phyloP scores from a whole-genome alignment of 2,329 filamentous ascomycete species.

The Colletotrichum filicis region DNA sequence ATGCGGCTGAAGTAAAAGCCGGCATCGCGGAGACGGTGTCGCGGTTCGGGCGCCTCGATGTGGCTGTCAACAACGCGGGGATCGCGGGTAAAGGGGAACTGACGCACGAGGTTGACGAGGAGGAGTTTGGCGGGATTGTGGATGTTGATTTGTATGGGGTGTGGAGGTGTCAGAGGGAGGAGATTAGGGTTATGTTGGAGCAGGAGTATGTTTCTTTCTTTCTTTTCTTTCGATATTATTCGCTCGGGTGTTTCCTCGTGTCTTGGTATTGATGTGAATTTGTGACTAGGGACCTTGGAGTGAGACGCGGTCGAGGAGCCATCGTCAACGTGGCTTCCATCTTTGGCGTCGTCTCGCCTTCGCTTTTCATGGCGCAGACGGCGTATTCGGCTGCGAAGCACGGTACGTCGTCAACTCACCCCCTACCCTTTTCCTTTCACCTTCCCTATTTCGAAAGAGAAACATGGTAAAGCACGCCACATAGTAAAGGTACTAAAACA shows the following conservation, averaged over 20 bases:
- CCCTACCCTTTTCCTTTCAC: too few relatives aligned
- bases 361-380: constrained; percentile 48
- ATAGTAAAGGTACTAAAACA: not conserved
- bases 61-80: constrained; percentile 67
- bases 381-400: constrained; percentile 65
- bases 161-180: constrained; percentile 65
- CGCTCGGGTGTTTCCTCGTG: too few relatives aligned
- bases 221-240: too few relatives aligned
- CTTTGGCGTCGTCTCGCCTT: constrained; percentile 57
- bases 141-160: constrained; percentile 66
- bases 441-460: too few relatives aligned
- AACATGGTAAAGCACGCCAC: not conserved
- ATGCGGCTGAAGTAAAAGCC: constrained; percentile 53
- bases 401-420: constrained; percentile 41
- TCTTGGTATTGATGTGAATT: too few relatives aligned
- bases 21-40: constrained; percentile 53
- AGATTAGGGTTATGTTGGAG: constrained; percentile 61
- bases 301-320: constrained; percentile 54
- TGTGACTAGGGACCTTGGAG: constrained; percentile 45
- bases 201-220: constrained; percentile 52
- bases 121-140: constrained; percentile 61
- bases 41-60: constrained; percentile 64
- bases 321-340: constrained; percentile 67
- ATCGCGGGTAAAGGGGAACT: constrained; percentile 52
- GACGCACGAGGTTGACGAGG: constrained; percentile 57